Evolutionary conservation across 495 filamentous ascomycete genomes (phyloP).

Genomic region (Trichoderma asperelloides): DNA sequence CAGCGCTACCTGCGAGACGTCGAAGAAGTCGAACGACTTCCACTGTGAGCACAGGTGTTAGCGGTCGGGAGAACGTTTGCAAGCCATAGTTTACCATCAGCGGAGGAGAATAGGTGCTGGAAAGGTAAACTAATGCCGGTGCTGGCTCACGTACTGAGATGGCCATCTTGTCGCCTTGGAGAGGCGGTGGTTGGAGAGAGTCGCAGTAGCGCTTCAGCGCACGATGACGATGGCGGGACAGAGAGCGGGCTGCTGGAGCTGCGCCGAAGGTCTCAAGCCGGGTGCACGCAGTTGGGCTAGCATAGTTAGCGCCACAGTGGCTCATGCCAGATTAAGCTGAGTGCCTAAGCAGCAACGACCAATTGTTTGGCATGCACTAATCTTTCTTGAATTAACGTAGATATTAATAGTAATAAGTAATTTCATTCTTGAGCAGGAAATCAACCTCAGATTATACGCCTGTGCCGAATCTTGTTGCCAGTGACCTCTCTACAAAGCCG

Average conservation of each 20-base stretch:
- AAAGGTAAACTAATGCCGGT: neutral
- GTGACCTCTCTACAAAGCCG: neutral
- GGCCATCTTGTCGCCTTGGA: conserved; percentile 2
- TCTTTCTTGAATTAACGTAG: no score
- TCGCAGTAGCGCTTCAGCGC: conserved; percentile 1
- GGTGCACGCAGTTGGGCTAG: neutral
- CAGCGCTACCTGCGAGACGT: conserved; percentile 75
- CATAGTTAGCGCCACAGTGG: conserved; percentile 4
- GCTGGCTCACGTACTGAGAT: conserved; percentile 7
- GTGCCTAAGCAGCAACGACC: neutral
- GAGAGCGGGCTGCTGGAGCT: neutral
- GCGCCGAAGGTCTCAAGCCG: neutral
- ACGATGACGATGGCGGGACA: conserved; percentile 6
- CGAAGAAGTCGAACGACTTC: conserved; percentile 99
- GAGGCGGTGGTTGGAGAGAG: neutral
- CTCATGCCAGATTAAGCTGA: neutral
- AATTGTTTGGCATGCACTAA: no score
- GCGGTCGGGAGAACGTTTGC: neutral
- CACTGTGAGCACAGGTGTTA: conserved; percentile 49
- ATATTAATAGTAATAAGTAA: neutral
- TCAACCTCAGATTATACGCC: neutral
- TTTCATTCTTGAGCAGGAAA: neutral
- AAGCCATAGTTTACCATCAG: neutral
- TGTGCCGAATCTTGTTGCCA: neutral
- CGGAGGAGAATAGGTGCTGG: neutral